A percentile compares a stretch with the other conserved stretches of the same genome.
Evolutionary conservation across 768 basidiomycete genomes (phyloP).

Genomic region (Kwoniella sp.): DNA sequence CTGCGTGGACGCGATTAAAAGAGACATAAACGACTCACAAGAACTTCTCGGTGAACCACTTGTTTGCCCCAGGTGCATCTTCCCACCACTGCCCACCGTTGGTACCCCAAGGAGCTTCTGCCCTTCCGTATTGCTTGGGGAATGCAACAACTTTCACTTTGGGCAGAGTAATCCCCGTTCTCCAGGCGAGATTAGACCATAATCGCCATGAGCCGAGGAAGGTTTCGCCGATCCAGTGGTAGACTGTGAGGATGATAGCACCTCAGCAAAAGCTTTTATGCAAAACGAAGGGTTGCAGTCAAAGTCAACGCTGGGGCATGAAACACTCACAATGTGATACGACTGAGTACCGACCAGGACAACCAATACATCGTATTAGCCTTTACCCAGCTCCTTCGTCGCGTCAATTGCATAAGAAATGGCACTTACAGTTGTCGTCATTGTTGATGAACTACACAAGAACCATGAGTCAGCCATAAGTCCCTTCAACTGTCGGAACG

Average conservation of each 20-base stretch:
- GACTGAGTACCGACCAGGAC: conserved; percentile 14
- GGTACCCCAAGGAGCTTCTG: conserved; percentile 14
- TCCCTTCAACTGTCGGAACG: too few species aligned
- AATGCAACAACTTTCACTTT: conserved; percentile 30
- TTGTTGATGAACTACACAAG: conserved; percentile 36
- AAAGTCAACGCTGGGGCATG: too few species aligned
- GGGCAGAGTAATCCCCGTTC: conserved; percentile 21
- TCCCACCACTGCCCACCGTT: conserved; percentile 20
- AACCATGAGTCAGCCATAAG: neutral
- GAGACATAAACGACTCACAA: conserved; percentile 31
- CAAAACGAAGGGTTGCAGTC: too few species aligned
- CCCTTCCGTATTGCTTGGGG: conserved; percentile 15
- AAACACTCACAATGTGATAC: conserved; percentile 36
- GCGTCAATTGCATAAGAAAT: too few species aligned
- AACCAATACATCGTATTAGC: too few species aligned
- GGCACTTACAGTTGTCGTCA: conserved; percentile 38
- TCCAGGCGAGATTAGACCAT: conserved; percentile 29
- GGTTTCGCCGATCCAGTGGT: conserved; percentile 45
- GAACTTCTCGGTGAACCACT: conserved; percentile 38
- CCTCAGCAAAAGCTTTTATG: neutral
- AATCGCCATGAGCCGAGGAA: conserved; percentile 41
- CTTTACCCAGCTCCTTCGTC: too few species aligned
- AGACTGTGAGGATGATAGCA: conserved; percentile 22
- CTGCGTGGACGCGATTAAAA: too few species aligned
- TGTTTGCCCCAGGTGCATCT: conserved; percentile 37